Conservation (phyloP, 108 stramenopile species). For the Nitzschia palea region DNA sequence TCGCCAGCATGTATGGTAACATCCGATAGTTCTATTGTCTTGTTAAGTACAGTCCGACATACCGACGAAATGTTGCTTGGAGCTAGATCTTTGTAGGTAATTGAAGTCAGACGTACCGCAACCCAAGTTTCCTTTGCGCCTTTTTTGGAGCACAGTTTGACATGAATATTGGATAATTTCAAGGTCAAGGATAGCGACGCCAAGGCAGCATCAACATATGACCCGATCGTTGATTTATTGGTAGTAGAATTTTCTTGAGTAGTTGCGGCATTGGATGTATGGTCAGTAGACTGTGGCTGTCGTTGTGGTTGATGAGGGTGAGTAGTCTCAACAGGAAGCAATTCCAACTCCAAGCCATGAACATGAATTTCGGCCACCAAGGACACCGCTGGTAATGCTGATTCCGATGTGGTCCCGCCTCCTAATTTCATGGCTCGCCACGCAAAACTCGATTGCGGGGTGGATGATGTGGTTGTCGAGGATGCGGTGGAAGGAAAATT, state of each 20-base stretch:
- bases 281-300: background rate
- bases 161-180: conserved; percentile 30
- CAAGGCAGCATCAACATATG: conserved; percentile 58
- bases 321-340: background rate
- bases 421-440: conserved; percentile 52
- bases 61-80: background rate
- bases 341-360: conserved; percentile 42
- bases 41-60: conserved; percentile 18
- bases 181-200: conserved; percentile 48
- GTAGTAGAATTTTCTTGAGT: background rate
- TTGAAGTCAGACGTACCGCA: conserved; percentile 38
- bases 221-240: conserved; percentile 33
- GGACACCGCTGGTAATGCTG: conserved; percentile 31
- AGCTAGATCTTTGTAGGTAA: conserved; percentile 59
- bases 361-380: conserved; percentile 46
- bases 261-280: background rate
- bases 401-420: conserved; percentile 4
- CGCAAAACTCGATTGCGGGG: conserved; percentile 26
- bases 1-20: conserved; percentile 35
- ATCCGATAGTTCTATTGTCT: conserved; percentile 34
- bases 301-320: background rate
- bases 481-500: conserved; percentile 2
- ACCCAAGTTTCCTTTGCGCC: conserved; percentile 30
- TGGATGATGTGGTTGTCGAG: background rate
- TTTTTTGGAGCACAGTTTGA: conserved; percentile 17